Percentiles rank a stretch among this genome's conserved stretches.
Evolutionary conservation across 192 early-diverging fungal genomes (phyloP).

Genomic region (Coemansia sp.): DNA sequence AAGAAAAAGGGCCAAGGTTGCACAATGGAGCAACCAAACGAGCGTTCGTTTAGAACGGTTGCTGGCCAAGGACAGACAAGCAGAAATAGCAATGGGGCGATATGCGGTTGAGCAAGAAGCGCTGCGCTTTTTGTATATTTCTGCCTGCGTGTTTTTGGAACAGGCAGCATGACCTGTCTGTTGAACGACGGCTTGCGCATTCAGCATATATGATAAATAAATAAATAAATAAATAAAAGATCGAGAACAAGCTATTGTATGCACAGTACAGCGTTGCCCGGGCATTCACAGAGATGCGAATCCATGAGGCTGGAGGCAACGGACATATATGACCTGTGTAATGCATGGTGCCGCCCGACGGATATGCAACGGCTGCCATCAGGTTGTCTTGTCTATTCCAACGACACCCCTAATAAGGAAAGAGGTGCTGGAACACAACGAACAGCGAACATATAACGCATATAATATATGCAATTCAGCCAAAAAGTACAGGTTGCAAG

Average conservation of each 20-base stretch:
- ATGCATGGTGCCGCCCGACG: neutral
- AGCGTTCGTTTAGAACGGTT: neutral
- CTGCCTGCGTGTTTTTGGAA: neutral
- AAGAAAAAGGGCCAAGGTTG: neutral
- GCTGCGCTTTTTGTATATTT: neutral
- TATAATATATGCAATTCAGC: conserved; percentile 2
- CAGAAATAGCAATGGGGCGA: neutral
- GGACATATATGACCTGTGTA: neutral
- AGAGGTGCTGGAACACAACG: neutral
- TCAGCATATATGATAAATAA: no score
- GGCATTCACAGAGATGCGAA: neutral
- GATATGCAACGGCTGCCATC: no score
- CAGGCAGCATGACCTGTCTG: no score
- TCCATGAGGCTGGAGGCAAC: neutral
- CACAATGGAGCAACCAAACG: neutral
- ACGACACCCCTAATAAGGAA: neutral
- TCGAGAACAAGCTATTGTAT: neutral
- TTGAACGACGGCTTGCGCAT: no score
- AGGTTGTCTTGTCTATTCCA: neutral
- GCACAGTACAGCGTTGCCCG: neutral
- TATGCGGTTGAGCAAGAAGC: neutral
- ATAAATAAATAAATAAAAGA: neutral
- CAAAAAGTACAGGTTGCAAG: neutral
- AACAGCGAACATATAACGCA: neutral
- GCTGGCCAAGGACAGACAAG: neutral